phyloP scores from a whole-genome alignment of 2,329 filamentous ascomycete species.

The Cladosporium colombiae region DNA sequence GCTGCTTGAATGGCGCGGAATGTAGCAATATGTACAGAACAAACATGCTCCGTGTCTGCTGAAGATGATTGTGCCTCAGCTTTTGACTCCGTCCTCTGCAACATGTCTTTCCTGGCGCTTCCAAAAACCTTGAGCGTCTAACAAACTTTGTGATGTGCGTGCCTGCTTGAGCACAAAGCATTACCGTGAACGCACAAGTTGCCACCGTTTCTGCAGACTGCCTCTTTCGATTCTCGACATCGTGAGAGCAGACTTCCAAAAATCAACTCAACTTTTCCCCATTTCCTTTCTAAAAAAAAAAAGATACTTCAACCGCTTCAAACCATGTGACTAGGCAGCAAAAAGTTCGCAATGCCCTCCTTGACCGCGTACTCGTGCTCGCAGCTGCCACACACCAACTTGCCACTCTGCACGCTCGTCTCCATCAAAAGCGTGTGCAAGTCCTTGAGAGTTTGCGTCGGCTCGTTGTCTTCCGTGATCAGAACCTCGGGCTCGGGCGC shows the following conservation, averaged over 20 bases:
- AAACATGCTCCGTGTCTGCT: background rate
- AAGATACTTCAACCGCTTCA: conserved; percentile 39
- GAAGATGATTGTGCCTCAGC: background rate
- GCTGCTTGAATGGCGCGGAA: background rate
- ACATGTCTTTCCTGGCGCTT: background rate
- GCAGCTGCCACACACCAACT: conserved; percentile 86
- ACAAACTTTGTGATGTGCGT: background rate
- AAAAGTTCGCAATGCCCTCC: conserved; percentile 94
- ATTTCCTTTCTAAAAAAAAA: background rate
- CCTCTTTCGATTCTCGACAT: background rate
- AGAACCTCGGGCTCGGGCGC: conserved; percentile 40
- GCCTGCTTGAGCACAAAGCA: background rate
- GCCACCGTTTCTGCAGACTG: background rate
- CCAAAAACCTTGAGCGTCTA: background rate
- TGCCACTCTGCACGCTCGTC: conserved; percentile 86
- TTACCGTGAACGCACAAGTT: background rate
- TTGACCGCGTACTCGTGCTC: conserved; percentile 92
- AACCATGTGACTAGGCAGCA: conserved; percentile 89
- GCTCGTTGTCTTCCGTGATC: conserved; percentile 61
- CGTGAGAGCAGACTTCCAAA: background rate
- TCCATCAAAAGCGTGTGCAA: conserved; percentile 81
- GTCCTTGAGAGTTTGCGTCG: conserved; percentile 68
- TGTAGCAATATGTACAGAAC: conserved; percentile 11
- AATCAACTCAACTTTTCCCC: background rate
- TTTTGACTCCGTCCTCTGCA: background rate